Conservation (phyloP, 176 grass and related monocot genomes). For the Alopecurus myosuroides region DNA sequence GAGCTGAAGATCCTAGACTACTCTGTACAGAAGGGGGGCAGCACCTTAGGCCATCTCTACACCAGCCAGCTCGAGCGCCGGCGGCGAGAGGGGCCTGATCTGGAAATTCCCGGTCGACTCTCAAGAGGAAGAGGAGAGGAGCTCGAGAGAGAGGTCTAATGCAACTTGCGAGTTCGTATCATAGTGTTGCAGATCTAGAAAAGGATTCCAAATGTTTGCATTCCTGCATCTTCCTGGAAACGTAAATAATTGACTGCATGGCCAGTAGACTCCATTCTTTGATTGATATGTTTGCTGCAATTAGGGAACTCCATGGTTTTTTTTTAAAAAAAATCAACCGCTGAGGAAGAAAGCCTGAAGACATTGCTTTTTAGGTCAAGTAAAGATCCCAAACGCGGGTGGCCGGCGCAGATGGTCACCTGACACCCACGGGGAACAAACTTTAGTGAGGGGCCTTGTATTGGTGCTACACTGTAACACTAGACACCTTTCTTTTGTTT, state of each 20-base stretch:
- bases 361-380: not conserved
- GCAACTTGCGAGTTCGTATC: not conserved
- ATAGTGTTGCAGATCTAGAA: not conserved
- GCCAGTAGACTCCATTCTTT: not conserved
- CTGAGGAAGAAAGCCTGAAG: not conserved
- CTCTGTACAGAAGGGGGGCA: too few relatives aligned
- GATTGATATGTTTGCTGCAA: not conserved
- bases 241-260: not conserved
- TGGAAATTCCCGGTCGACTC: too few relatives aligned
- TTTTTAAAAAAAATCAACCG: not conserved
- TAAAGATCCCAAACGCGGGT: not conserved
- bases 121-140: too few relatives aligned
- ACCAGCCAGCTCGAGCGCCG: too few relatives aligned
- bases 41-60: too few relatives aligned
- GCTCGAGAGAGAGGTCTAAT: too few relatives aligned
- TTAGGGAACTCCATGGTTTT: not conserved
- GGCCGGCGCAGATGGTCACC: too few relatives aligned
- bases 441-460: too few relatives aligned
- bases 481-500: not conserved
- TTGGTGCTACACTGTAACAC: not conserved
- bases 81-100: too few relatives aligned
- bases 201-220: not conserved
- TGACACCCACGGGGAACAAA: too few relatives aligned
- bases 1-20: too few relatives aligned
- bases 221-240: not conserved